Evolutionary conservation across 306 rosid species (phyloP), one percentile per base, ranked within the genome.

Genomic region (Betula pendula): DNA sequence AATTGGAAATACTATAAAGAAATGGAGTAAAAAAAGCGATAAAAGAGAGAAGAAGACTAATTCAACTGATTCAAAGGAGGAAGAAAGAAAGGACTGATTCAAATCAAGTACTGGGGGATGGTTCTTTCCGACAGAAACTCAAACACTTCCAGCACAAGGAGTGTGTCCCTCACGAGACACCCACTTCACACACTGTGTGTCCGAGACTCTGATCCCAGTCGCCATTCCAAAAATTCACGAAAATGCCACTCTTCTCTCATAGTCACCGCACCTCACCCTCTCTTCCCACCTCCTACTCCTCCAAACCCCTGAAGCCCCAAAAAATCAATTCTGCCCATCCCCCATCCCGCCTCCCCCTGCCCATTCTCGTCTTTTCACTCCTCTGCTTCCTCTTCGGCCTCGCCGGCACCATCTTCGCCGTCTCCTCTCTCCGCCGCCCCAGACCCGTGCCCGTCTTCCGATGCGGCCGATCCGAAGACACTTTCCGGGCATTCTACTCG

Each of bases 381-480:
- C 2, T 82, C 65, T 78, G 77, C 70, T 73, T 82, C 77, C 22
- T 78, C 50, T 38, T 84, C 25, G 81, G 84, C 73, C 74, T 84
- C 15, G 47, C 76, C 60, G 84, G 82, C 35, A 76, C 83, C 3
- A 35, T 83, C 77, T 70, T 74, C 42, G 80, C 83, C 8, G 45
- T 82, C 49, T 22, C 49, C 33, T 66, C 79, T 51, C 47, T 83
- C 45, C 87, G 84, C 24, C 81, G 79, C 25, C 75, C 87, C 24
- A 42, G 0, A 2, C 83, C 83, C 20, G 19, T 78, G 3, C 83
- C 80, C 62, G 47, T 77, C n/a, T 82, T 83, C 67, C 83, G 83
- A 70, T 84, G 81, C 51, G 87, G 84, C 3, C 73, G 70, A 24
- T 77, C 87, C 29, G 84, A 67, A 6, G 84, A 84, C 31, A 77